A percentile compares a stretch with the other conserved stretches of the same genome.
phyloP scores from a whole-genome alignment of 352 stramenopile genomes.

The Pythium phragmitis region DNA sequence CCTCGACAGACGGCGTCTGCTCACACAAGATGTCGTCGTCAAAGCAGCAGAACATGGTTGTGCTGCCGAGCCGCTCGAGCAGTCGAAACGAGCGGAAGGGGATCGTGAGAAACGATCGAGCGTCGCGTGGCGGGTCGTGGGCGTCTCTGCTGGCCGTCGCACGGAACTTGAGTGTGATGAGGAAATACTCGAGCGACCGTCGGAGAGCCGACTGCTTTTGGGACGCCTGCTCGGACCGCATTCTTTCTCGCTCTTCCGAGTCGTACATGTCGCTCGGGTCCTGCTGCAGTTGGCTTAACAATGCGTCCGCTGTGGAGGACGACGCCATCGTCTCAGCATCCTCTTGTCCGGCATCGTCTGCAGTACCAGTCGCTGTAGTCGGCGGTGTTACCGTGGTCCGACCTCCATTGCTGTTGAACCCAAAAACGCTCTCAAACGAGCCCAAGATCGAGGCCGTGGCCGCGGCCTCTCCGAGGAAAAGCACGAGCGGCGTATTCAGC shows the following conservation, averaged over 20 bases:
- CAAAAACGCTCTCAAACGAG: constrained; percentile 62
- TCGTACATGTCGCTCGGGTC: constrained; percentile 70
- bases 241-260: constrained; percentile 79
- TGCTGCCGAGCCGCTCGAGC: constrained; percentile 77
- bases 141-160: constrained; percentile 49
- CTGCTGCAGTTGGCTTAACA: constrained; percentile 14
- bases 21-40: constrained; percentile 87
- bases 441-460: constrained; percentile 74
- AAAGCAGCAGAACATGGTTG: constrained; percentile 88
- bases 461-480: constrained; percentile 73
- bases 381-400: constrained; percentile 1
- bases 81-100: constrained; percentile 78
- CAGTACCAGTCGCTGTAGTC: not conserved
- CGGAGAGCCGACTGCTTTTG: constrained; percentile 52
- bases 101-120: constrained; percentile 42
- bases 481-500: constrained; percentile 74
- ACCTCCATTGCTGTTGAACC: not conserved
- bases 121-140: constrained; percentile 26
- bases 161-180: constrained; percentile 67
- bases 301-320: constrained; percentile 1
- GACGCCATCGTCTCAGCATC: not conserved
- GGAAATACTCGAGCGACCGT: constrained; percentile 74
- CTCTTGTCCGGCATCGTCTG: not conserved
- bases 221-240: constrained; percentile 70
- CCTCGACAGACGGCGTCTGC: constrained; percentile 71